Conservation (phyloP, 371 early-diverging fungal species). For the Sporodiniella umbellata region DNA sequence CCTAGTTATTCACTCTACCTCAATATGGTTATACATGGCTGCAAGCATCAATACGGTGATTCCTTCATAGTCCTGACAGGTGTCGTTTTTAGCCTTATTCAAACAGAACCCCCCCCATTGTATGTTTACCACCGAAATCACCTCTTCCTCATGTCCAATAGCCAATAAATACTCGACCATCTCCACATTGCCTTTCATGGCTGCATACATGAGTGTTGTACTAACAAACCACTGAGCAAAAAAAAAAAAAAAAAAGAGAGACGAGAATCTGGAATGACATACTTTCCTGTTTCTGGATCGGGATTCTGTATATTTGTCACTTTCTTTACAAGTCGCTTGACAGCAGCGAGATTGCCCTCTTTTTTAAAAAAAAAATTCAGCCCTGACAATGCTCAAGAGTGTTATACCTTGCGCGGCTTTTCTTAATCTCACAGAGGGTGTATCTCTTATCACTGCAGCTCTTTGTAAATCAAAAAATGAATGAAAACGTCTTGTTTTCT, state of each 20-base stretch:
- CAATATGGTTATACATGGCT: conserved; percentile 44
- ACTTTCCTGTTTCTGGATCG: conserved; percentile 50
- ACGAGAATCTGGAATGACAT: too few species aligned
- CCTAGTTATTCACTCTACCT: conserved; percentile 28
- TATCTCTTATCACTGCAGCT: conserved; percentile 41
- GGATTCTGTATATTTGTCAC: conserved; percentile 47
- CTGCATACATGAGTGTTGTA: conserved; percentile 49
- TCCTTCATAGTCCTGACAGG: conserved; percentile 39
- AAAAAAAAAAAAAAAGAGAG: too few species aligned
- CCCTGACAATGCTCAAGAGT: too few species aligned
- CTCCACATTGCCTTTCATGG: conserved; percentile 40
- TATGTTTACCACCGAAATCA: conserved; percentile 48
- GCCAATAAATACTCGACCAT: conserved; percentile 40
- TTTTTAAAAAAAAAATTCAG: conserved; percentile 5
- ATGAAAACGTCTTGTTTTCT: conserved; percentile 12
- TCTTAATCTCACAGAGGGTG: conserved; percentile 35
- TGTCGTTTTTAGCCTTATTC: neutral
- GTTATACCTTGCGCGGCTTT: conserved; percentile 49
- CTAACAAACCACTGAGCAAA: too few species aligned
- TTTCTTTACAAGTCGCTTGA: conserved; percentile 41
- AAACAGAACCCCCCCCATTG: too few species aligned
- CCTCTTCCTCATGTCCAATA: conserved; percentile 49
- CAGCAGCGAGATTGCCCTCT: conserved; percentile 50
- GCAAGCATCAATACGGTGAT: conserved; percentile 51
- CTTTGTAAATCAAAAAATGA: conserved; percentile 45